These are phyloP conservation scores for Kwoniella europaea DNA, from an alignment of 768 basidiomycete genomes.

Conservation along the genomic window DNA sequence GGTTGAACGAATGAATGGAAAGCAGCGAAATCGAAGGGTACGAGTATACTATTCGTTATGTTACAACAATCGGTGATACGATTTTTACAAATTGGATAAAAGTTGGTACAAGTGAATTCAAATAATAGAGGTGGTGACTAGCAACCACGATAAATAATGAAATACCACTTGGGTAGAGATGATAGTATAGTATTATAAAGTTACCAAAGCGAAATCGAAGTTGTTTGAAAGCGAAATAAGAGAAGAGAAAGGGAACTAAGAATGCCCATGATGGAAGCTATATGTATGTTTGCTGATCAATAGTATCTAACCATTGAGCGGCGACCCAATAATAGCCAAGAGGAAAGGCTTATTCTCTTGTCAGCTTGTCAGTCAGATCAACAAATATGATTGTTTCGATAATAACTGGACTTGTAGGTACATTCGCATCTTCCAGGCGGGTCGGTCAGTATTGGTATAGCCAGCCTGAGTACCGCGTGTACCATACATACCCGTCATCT, in stretches of 20 bases:
- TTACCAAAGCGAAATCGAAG: constrained; percentile 20
- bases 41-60: background rate
- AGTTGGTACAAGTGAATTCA: background rate
- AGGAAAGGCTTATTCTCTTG: constrained; percentile 3
- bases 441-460: constrained; percentile 6
- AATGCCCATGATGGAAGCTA: background rate
- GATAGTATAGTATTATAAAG: background rate
- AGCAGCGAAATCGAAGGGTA: constrained; percentile 1
- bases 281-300: no score
- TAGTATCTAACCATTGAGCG: no score
- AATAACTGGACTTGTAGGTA: constrained; percentile 6
- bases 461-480: background rate
- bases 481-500: background rate
- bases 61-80: background rate
- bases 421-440: background rate
- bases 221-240: background rate
- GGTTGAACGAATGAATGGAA: background rate
- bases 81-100: background rate
- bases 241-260: background rate
- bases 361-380: constrained; percentile 2
- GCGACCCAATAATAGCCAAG: background rate
- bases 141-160: constrained; percentile 2
- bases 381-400: background rate
- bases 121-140: constrained; percentile 15
- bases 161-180: constrained; percentile 13